Conservation (phyloP, 192 early-diverging fungal species). For the Backusella circina region DNA sequence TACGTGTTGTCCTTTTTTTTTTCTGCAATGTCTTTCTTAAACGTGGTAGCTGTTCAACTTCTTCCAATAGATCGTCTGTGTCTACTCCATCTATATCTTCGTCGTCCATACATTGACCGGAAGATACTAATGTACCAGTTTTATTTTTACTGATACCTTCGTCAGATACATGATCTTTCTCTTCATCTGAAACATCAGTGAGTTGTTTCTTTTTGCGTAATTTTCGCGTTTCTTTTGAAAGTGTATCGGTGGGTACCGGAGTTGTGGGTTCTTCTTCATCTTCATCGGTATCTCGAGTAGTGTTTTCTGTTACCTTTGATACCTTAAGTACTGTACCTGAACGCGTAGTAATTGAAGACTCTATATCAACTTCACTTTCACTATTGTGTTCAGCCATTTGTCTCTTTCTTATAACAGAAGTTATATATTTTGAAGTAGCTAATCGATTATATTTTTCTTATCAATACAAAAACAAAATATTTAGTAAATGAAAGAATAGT, state of each 20-base stretch:
- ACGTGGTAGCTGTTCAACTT: constrained; percentile 8
- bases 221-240: constrained; percentile 28
- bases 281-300: neutral
- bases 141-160: neutral
- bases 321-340: neutral
- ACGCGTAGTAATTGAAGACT: neutral
- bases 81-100: constrained; percentile 18
- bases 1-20: neutral
- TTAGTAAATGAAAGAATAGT: neutral
- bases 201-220: constrained; percentile 24
- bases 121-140: neutral
- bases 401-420: neutral
- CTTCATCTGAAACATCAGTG: neutral
- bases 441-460: neutral
- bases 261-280: neutral
- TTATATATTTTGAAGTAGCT: neutral
- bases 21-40: neutral
- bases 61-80: constrained; percentile 25
- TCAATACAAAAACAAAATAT: neutral
- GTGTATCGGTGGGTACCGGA: neutral
- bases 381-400: neutral
- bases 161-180: neutral
- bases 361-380: constrained; percentile 2
- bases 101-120: neutral
- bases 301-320: neutral